phyloP scores from a whole-genome alignment of 495 filamentous ascomycete genomes.

The Copromyces sp. region DNA sequence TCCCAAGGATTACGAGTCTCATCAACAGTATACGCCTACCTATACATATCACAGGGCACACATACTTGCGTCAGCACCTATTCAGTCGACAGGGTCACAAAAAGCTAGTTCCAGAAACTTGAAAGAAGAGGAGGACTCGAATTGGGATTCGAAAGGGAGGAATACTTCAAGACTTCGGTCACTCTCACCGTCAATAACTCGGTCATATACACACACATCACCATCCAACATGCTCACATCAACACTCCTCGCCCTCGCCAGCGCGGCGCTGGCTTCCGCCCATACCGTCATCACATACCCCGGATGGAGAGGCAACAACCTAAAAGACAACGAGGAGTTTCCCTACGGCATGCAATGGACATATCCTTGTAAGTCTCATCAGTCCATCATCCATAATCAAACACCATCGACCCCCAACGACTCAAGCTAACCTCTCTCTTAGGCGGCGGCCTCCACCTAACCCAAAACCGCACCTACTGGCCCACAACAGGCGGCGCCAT shows the following conservation, averaged over 20 bases:
- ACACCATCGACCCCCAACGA: background rate
- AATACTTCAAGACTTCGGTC: background rate
- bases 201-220: slow-evolving; percentile 4
- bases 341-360: slow-evolving; percentile 97
- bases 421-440: slow-evolving; percentile 9
- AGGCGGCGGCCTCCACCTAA: slow-evolving; percentile 80
- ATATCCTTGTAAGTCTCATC: slow-evolving; percentile 75
- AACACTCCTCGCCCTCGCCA: slow-evolving; percentile 38
- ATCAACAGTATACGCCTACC: background rate
- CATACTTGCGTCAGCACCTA: background rate
- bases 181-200: background rate
- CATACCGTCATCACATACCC: slow-evolving; percentile 91
- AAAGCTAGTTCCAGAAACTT: background rate
- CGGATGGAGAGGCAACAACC: slow-evolving; percentile 88
- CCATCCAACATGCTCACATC: slow-evolving; percentile 39
- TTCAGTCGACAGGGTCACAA: background rate
- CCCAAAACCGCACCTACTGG: slow-evolving; percentile 85
- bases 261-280: slow-evolving; percentile 50
- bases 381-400: background rate
- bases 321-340: slow-evolving; percentile 66
- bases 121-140: background rate
- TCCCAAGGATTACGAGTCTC: background rate
- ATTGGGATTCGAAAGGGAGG: background rate
- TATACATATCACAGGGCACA: background rate
- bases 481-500: slow-evolving; percentile 78